Conservation (phyloP, 257 asterid genomes). For the Nicotiana paniculata region DNA sequence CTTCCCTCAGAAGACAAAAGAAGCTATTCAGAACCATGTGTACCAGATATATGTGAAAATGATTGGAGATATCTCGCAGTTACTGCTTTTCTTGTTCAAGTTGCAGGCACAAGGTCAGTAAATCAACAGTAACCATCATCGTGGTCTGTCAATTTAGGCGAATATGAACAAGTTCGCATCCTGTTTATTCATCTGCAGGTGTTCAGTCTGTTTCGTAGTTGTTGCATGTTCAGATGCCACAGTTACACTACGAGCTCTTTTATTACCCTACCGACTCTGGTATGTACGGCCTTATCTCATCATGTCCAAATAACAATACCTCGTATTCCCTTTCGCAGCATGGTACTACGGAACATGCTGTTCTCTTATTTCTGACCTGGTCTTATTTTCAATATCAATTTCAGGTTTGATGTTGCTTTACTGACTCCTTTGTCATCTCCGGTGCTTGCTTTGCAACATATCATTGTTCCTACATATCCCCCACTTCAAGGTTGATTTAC, state of each 20-base stretch:
- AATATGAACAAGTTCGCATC: background rate
- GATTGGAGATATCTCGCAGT: constrained; percentile 96
- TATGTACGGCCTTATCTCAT: constrained; percentile 16
- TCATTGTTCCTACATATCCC: constrained; percentile 43
- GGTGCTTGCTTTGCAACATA: constrained; percentile 75
- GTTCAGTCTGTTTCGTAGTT: constrained; percentile 64
- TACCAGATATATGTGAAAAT: constrained; percentile 58
- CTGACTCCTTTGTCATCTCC: constrained; percentile 62
- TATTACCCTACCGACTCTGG: constrained; percentile 83
- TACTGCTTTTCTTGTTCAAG: constrained; percentile 85
- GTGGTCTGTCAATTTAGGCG: background rate
- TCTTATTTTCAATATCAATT: constrained; percentile 19
- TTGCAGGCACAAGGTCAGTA: constrained; percentile 60
- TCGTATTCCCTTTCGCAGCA: background rate
- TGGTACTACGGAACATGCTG: background rate
- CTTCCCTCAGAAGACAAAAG: constrained; percentile 26
- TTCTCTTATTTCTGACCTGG: constrained; percentile 11
- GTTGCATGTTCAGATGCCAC: constrained; percentile 97
- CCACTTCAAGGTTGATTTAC: constrained; percentile 48
- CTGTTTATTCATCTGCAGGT: constrained; percentile 42
- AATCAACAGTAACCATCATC: constrained; percentile 9
- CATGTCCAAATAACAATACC: background rate
- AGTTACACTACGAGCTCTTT: constrained; percentile 75
- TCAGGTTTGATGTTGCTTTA: constrained; percentile 86
- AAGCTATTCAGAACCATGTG: constrained; percentile 24